Base-by-base conservation (phyloP, 2,329 filamentous ascomycete genomes). In the Berkeleyomyces rouxiae region DNA sequence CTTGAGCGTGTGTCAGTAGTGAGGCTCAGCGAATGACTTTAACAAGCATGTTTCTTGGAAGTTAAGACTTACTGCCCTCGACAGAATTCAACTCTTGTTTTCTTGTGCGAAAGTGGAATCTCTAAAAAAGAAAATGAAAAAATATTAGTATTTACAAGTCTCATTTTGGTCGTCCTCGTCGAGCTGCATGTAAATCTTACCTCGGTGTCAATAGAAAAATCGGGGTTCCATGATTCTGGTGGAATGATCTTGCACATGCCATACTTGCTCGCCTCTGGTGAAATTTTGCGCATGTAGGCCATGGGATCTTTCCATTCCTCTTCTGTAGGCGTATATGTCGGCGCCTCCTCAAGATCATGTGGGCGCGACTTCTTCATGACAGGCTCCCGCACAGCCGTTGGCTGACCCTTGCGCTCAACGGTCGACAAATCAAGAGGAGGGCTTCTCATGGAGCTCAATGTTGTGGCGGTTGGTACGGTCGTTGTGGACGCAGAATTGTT, bases 1-100 rank as follows among this genome's bases (percentile, higher is more conserved):
- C 90, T 95, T 69, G 61, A 58, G 37, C 36, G 61, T 58, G 37
- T 16, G 62, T 63, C 40, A 60, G 62, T 59, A 23, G 37, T 37
- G 23, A 62, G 33, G 39, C 31, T 55, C 51, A 44, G 40, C 36
- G 16, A 39, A 23, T 40, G 33, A 7, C 23, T 33, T 62, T 36
- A 2, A 36, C 39, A 36, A 43, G 37, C 9, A 7, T n/a, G 13
- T 10, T 40, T 23, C 23, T 46, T 3, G 9, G n/a, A 44, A 23
- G 23, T 13, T 7, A 16, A 67, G 66, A 79, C 84, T 74, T 82
- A 95, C 90, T 93, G 79, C 93, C 93, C 86, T 99, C 93, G 58
- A 97, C 90, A 13, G 91, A 95, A 74, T 99, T 99, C 66, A 99
- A 79, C 74, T 97, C 92, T 73, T 99, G 93, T 72, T 95, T 90